Base-by-base conservation (phyloP, 2,329 filamentous ascomycete genomes). In the Ceratocystis eucalypticola region DNA sequence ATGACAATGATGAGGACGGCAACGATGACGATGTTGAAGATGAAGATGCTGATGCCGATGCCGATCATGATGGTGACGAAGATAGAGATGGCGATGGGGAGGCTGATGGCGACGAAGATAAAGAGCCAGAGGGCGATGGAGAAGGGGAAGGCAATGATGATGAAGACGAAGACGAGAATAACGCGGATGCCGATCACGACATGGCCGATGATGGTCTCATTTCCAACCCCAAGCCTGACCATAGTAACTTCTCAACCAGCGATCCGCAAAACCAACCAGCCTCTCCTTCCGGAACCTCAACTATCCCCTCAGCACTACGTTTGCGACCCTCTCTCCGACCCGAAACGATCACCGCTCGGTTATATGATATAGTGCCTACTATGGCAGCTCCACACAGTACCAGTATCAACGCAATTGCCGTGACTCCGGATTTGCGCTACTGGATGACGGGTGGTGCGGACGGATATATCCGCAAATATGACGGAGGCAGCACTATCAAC, bases 301-400 rank as follows among this genome's bases (percentile, higher is more conserved):
- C 33, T 1, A 71, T 71, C 0, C 66, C 70, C 7, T 64, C 69
- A 8, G 64, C 68, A 8, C 50, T 70, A 30, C 70, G 67, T 1
- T 70, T 71, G 71, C 84, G 83, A 61, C 88, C 87, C 0, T 80
- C 78, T 62, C 81, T 91, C n/a, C 84, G 89, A 0, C 81, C 86
- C 10, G 91, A 96, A 72, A 88, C 86, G n/a, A 78, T 96, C 62
- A 87, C 82, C 1, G 93, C 94, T 15, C 79, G 81, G 50, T 84
- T 88, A 1, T 99, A 97, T 78, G 94, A 99, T 74, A 96, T 99
- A 68, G 88, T 96, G 0, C 94, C 94, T 1, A 97, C 94, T 25
- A 97, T 97, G 77, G 94, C 94, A 1, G 94, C 94, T 2, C 94
- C 94, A 0, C 92, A 96, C 74, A 89, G 91, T 69, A 99, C 94